phyloP scores from a whole-genome alignment of 805 yeast genomes.

The Starmerella lactis-condensi region DNA sequence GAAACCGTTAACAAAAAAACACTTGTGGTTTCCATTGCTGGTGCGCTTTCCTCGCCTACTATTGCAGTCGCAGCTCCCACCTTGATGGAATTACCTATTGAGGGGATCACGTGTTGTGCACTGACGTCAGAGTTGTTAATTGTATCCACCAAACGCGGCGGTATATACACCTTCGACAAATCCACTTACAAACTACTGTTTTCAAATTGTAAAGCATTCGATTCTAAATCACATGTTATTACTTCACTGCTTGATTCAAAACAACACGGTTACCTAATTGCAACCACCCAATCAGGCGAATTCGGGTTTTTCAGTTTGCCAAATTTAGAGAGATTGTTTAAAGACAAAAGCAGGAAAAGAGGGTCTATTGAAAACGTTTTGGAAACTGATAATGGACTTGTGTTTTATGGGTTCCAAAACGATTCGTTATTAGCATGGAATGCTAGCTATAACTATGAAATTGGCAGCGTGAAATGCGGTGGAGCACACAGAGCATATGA shows the following conservation, averaged over 20 bases:
- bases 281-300: constrained; percentile 18
- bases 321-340: constrained; percentile 11
- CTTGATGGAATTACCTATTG: too few species aligned
- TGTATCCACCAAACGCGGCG: constrained; percentile 10
- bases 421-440: constrained; percentile 65
- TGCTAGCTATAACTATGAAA: constrained; percentile 55
- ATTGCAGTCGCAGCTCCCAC: too few species aligned
- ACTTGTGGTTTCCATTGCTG: too few species aligned
- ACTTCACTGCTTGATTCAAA: constrained; percentile 13
- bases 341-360: constrained; percentile 54
- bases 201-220: constrained; percentile 6
- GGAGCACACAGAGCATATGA: constrained; percentile 84
- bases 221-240: constrained; percentile 15
- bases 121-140: too few species aligned
- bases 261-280: constrained; percentile 5
- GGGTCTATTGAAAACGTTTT: constrained; percentile 38
- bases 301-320: constrained; percentile 11
- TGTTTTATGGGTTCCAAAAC: constrained; percentile 69
- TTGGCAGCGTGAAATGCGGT: constrained; percentile 60
- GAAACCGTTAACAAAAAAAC: too few species aligned
- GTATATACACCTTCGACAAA: not conserved
- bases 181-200: not conserved
- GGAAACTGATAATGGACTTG: constrained; percentile 28
- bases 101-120: too few species aligned
- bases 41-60: too few species aligned